Evolutionary conservation across 176 grass and related monocot genomes (phyloP), one percentile per base, ranked within the genome.

Genomic region (Avena insularis): DNA sequence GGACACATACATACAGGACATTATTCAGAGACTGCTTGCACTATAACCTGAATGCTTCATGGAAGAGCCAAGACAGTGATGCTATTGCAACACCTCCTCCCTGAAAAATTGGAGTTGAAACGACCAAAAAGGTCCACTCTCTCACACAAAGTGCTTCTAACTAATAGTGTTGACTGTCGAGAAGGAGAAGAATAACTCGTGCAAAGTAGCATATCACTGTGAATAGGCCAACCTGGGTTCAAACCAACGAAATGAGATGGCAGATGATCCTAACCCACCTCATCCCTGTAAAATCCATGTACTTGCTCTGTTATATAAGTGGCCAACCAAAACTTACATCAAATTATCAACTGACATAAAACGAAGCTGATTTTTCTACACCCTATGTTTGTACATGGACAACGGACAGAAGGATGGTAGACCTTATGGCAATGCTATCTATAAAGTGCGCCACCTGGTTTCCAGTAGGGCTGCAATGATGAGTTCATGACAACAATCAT

Each of bases 1-100:
- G 23, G 12, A 57, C 65, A 83, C 25, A 83, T 87, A 64, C 46
- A 85, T 83, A 86, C 68, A 93, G 87, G 70, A 81, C 88, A 88
- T 88, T 49, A 90, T 74, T 65, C 79, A 64, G 50, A 84, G 43
- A 82, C 75, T 75, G 82, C 87, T 64, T 90, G 84, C 48, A 88
- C 49, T 78, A 83, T 51, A 83, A 92, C 84, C 72, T 69, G 36
- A 81, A 87, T 65, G 84, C 69, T 69, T 35, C 53, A 13, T 82
- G 64, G 4, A 75, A 63, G 3, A 84, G 50, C 53, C 60, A 73
- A 79, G 84, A 86, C 66, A 91, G 31, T 67, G 20, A 82, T 70
- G 77, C 47, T 72, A 47, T 70, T 54, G 43, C 27, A 20, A 77
- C 50, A 92, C 75, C 25, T 54, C 43, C 74, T 13, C 56, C 50